phyloP scores from a whole-genome alignment of 2,329 filamentous ascomycete genomes.

The Penicillium hordei region DNA sequence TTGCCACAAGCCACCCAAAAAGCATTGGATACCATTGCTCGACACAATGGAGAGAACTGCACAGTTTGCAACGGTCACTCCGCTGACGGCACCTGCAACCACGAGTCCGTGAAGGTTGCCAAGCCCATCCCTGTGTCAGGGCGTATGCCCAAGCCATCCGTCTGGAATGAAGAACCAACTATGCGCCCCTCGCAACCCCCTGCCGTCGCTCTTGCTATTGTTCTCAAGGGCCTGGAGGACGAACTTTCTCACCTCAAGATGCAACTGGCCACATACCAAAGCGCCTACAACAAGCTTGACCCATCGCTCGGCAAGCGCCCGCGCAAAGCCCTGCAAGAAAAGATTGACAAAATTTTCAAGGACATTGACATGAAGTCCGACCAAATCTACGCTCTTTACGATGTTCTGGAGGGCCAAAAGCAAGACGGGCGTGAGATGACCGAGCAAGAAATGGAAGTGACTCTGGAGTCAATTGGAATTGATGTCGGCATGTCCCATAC shows the following conservation, averaged over 20 bases:
- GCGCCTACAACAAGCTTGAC: constrained; percentile 65
- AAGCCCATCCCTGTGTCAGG: constrained; percentile 53
- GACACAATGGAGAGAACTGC: constrained; percentile 56
- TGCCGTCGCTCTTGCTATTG: constrained; percentile 71
- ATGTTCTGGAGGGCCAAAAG: constrained; percentile 80
- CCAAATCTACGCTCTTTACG: constrained; percentile 79
- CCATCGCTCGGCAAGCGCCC: constrained; percentile 64
- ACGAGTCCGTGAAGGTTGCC: constrained; percentile 46
- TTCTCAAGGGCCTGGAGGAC: constrained; percentile 78
- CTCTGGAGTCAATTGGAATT: constrained; percentile 52
- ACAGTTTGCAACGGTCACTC: constrained; percentile 53
- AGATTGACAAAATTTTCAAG: constrained; percentile 62
- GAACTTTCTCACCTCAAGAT: constrained; percentile 75
- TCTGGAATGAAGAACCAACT: constrained; percentile 58
- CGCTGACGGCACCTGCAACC: constrained; percentile 37
- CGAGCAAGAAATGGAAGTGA: constrained; percentile 63
- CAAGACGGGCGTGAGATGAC: constrained; percentile 62
- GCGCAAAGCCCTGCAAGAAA: constrained; percentile 60
- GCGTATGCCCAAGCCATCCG: constrained; percentile 44
- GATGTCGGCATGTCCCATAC: constrained; percentile 21
- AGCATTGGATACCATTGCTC: constrained; percentile 44
- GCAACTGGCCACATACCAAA: constrained; percentile 62
- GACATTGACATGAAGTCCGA: constrained; percentile 71
- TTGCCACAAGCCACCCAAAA: constrained; percentile 43
- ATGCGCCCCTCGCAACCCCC: constrained; percentile 66